Evolutionary conservation across 805 yeast species (phyloP), one percentile per base, ranked within the genome.

Genomic region (Ogataea nitratoaversa): DNA sequence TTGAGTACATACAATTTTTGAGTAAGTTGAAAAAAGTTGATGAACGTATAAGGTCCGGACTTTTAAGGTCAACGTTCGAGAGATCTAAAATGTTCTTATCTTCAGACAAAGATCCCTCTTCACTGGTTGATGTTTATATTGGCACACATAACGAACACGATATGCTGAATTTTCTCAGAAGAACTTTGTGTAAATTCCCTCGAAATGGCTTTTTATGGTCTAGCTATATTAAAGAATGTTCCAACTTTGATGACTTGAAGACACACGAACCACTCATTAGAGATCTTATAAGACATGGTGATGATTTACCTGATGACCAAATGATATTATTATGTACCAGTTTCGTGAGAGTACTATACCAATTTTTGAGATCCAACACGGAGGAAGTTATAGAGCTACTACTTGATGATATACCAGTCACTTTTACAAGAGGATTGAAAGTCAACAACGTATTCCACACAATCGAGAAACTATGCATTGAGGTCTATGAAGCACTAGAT

Each of bases 401-500:
- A 12, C 19, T 39, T 19, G 24, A 38, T 4, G 66, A 62, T 40
- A 42, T 59, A 2, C 39, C 45, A 1, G 25, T 20, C 2, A 59
- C 54, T 35, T 60, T 59, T 29, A 36, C 50, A 0, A 37, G 44
- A 35, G 67, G 72, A 1, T 13, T 67, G 3, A 34, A 44, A 9
- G 40, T 50, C 8, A 55, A 62, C 40, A 71, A 71, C 42, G 46
- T 59, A 1, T 64, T 60, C 35, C 78, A 72, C 45, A 53, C 70
- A 1, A 65, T 75, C 2, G 80, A 73, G 44, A 68, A 69, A 43
- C 43, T 67, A 8, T 51, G 68, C 6, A 60, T 72, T 2, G 52
- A 63, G 1, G 52, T 68, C 1, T 59, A 58, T 36, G 68, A 65
- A 23, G 44, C 48, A 2, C 30, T 60, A 5, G 66, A 54, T 1